phyloP scores from a whole-genome alignment of 2,329 filamentous ascomycete species.

The Magnaporthiopsis incrustans region DNA sequence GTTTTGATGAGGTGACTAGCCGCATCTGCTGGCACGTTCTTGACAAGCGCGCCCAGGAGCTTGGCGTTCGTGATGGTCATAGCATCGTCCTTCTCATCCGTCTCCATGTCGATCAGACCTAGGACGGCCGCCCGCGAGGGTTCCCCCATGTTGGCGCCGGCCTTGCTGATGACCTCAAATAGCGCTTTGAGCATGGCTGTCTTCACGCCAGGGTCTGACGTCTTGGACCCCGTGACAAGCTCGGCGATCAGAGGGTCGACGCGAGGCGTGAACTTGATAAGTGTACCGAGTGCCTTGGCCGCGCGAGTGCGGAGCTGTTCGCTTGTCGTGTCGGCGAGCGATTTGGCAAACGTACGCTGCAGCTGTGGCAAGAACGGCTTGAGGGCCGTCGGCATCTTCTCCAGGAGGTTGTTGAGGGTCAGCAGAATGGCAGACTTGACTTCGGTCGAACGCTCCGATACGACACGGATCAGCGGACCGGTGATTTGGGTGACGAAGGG shows the following conservation, averaged over 20 bases:
- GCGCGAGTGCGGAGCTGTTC: conserved; percentile 80
- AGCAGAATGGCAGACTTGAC: conserved; percentile 92
- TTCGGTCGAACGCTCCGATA: conserved; percentile 91
- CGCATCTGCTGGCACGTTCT: conserved; percentile 69
- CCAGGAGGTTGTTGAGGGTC: conserved; percentile 87
- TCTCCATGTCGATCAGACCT: conserved; percentile 77
- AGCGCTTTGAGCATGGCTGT: conserved; percentile 96
- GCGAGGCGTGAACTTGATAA: conserved; percentile 92
- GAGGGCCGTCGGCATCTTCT: conserved; percentile 91
- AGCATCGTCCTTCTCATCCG: conserved; percentile 62
- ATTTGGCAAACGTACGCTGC: conserved; percentile 94
- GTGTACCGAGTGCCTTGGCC: conserved; percentile 84
- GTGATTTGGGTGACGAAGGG: conserved; percentile 97
- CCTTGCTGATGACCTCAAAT: conserved; percentile 94
- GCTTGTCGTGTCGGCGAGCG: conserved; percentile 85
- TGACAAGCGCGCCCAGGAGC: conserved; percentile 81
- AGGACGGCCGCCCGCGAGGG: conserved; percentile 79
- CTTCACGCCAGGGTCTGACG: conserved; percentile 74
- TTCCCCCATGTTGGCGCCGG: conserved; percentile 91
- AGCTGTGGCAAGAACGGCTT: conserved; percentile 96
- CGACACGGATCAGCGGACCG: conserved; percentile 92
- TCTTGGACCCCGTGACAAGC: conserved; percentile 92
- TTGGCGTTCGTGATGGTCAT: conserved; percentile 89
- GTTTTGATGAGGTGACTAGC: conserved; percentile 54
- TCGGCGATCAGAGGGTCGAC: conserved; percentile 91